Conservation (phyloP, 2,329 filamentous ascomycete genomes). For the Epichloe baconii region DNA sequence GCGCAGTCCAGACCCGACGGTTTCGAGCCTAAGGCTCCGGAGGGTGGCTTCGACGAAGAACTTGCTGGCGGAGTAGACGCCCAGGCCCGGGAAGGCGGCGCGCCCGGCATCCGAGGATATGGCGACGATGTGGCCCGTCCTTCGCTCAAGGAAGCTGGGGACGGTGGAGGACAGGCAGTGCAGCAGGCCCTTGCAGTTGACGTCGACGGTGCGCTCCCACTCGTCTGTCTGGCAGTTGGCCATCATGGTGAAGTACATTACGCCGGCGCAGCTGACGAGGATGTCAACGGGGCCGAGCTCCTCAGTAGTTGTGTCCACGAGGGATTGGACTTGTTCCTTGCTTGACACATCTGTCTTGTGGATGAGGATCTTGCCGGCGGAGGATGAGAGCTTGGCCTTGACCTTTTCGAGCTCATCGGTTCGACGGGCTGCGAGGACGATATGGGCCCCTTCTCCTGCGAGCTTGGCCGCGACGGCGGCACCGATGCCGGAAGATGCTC, state of each 20-base stretch:
- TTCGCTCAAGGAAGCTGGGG: constrained; percentile 57
- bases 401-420: constrained; percentile 54
- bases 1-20: constrained; percentile 56
- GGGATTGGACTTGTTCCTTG: constrained; percentile 49
- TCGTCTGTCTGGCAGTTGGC: constrained; percentile 59
- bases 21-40: constrained; percentile 64
- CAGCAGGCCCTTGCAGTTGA: constrained; percentile 75
- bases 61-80: constrained; percentile 72
- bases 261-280: constrained; percentile 66
- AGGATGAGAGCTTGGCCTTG: constrained; percentile 43
- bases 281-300: constrained; percentile 64
- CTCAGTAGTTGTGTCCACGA: constrained; percentile 44
- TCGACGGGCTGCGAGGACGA: constrained; percentile 61
- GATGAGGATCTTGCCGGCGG: constrained; percentile 52
- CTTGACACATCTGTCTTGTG: constrained; percentile 63
- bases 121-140: constrained; percentile 60
- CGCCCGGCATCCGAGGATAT: constrained; percentile 74
- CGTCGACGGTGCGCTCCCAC: constrained; percentile 72
- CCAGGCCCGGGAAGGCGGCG: constrained; percentile 69
- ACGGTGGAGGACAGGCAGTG: constrained; percentile 58
- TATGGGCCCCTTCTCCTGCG: constrained; percentile 56
- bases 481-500: constrained; percentile 68
- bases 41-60: constrained; percentile 77
- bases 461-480: constrained; percentile 59
- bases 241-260: constrained; percentile 89